Conservation (phyloP, 1,284 basidiomycete species). For the Wallemia hederae region DNA sequence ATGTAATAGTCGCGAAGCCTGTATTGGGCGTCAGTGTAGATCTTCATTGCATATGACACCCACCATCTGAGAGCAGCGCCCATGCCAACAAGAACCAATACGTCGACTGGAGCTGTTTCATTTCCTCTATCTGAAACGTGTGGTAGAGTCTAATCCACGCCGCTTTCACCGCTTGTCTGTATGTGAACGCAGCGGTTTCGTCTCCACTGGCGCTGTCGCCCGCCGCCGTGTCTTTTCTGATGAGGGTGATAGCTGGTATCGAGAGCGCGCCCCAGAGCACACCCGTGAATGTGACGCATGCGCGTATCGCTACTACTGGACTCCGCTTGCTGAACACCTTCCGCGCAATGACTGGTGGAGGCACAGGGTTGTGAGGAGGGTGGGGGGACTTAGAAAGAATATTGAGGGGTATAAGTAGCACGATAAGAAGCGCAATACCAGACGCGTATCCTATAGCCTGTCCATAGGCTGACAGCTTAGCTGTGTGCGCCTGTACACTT, state of each 20-base stretch:
- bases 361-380: not conserved
- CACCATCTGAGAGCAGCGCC: slow-evolving; percentile 70
- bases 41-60: slow-evolving; percentile 7
- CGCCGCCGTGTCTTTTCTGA: slow-evolving; percentile 1
- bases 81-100: slow-evolving; percentile 65
- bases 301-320: not conserved
- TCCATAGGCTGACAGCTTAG: not conserved
- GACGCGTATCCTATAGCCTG: not conserved
- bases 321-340: slow-evolving; percentile 3
- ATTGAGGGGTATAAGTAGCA: not conserved
- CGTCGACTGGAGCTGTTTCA: slow-evolving; percentile 42
- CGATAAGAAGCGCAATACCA: not conserved
- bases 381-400: not conserved
- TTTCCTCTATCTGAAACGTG: slow-evolving; percentile 38
- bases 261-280: not conserved
- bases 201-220: slow-evolving; percentile 7
- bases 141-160: slow-evolving; percentile 36
- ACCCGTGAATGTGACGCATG: slow-evolving; percentile 5
- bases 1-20: slow-evolving; percentile 58
- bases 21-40: not conserved
- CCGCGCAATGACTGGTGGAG: not conserved
- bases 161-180: slow-evolving; percentile 23
- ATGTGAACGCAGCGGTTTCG: not conserved
- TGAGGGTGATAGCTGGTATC: not conserved
- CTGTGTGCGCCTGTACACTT: not conserved